Base-by-base conservation (phyloP, 495 filamentous ascomycete genomes). In the Neurospora sp. region DNA sequence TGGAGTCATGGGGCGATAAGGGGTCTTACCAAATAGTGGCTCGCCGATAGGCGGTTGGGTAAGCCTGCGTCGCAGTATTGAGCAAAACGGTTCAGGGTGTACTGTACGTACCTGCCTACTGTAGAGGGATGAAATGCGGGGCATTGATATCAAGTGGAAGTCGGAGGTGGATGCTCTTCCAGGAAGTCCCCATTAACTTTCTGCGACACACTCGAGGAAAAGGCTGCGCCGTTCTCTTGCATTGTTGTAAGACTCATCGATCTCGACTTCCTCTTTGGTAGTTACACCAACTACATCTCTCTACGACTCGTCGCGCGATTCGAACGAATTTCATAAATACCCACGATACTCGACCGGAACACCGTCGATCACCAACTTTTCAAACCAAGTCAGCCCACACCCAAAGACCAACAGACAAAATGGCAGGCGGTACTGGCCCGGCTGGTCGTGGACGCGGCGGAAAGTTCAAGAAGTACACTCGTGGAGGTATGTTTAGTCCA, bases 401-500 rank as follows among this genome's bases (percentile, higher is more conserved):
- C 62, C 10, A 46, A 31, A 31, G 44, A 46, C 69, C 69, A 70
- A 74, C 31, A 74, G 71, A 31, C 62, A 80, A 71, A 69, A 94
- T 93, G 91, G 85, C 90, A 78, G 84, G 88, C 77, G 86, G 90
- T 75, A 87, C 81, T 79, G 79, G 78, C 62, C 72, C 81, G 66
- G 83, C 86, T 46, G 86, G 84, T 71, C 85, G 90, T 79, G 93
- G 93, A 78, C 91, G 94, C 77, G 94, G 92, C 76, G 93, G 93
- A 82, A 99, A 98, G 84, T 97, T 94, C 81, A 91, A 88, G 83
- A 99, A 99, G 85, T 93, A 92, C 74, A 92, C 91, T 72, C 88
- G 96, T 84, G 96, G 96, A 86, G 93, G 94, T 94, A 85, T 76
- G 89, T 81, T 74, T 27, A 27, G 31, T 31, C 31, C 42, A 70